phyloP scores from a whole-genome alignment of 2,329 filamentous ascomycete genomes.

The Xylaria sp. region DNA sequence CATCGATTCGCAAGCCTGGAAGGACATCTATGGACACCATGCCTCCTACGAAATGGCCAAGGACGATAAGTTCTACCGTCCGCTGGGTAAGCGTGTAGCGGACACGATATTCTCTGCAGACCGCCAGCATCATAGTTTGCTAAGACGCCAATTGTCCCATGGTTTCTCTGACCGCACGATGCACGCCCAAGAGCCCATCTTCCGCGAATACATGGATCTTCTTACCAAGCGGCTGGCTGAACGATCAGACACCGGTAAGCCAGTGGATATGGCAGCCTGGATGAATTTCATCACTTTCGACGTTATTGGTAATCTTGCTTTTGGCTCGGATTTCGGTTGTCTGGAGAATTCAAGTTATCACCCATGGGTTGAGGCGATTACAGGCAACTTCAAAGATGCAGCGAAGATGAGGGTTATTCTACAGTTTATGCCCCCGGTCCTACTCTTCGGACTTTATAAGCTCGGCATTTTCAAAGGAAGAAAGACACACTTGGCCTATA shows the following conservation, averaged over 20 bases:
- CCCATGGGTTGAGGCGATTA: slow-evolving; percentile 37
- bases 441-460: slow-evolving; percentile 8
- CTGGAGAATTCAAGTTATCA: slow-evolving; percentile 31
- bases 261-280: slow-evolving; percentile 32
- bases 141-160: slow-evolving; percentile 35
- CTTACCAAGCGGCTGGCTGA: slow-evolving; percentile 36
- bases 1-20: slow-evolving; percentile 29
- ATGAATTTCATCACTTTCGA: slow-evolving; percentile 42
- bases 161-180: slow-evolving; percentile 41
- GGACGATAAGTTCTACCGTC: slow-evolving; percentile 22
- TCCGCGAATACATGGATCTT: slow-evolving; percentile 39
- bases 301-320: slow-evolving; percentile 40
- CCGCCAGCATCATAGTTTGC: slow-evolving; percentile 19
- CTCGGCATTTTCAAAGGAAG: slow-evolving; percentile 26
- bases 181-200: slow-evolving; percentile 40
- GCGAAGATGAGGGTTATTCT: slow-evolving; percentile 15
- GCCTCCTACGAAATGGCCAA: slow-evolving; percentile 28
- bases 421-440: slow-evolving; percentile 10
- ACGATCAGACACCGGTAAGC: background rate
- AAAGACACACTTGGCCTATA: slow-evolving; percentile 12
- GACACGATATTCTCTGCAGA: slow-evolving; percentile 18
- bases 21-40: slow-evolving; percentile 33
- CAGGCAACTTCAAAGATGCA: slow-evolving; percentile 14
- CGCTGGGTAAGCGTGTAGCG: slow-evolving; percentile 15
- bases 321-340: slow-evolving; percentile 38